Conservation (phyloP, 805 yeast species). For the Kluyveromyces siamensis region DNA sequence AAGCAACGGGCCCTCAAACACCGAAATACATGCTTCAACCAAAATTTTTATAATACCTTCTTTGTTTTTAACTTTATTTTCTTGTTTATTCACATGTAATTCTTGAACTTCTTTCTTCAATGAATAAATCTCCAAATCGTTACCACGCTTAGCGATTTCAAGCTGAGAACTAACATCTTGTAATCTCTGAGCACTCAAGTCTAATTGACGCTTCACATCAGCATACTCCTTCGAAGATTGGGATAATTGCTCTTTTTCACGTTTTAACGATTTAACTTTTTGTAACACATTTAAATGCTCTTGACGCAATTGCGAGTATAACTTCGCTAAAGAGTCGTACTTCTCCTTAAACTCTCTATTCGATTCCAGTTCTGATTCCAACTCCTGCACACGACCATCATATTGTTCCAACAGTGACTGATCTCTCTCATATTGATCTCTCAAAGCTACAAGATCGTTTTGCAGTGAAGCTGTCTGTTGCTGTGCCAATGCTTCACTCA, state of each 20-base stretch:
- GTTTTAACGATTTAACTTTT: slow-evolving; percentile 72
- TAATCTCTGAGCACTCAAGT: neutral
- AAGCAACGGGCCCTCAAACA: neutral
- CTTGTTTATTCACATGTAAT: neutral
- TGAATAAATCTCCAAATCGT: slow-evolving; percentile 26
- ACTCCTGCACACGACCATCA: slow-evolving; percentile 71
- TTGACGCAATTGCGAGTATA: slow-evolving; percentile 84
- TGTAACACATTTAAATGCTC: slow-evolving; percentile 77
- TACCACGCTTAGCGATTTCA: slow-evolving; percentile 11
- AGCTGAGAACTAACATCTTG: neutral
- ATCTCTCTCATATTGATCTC: slow-evolving; percentile 79
- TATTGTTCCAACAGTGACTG: slow-evolving; percentile 79
- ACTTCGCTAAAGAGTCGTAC: slow-evolving; percentile 81
- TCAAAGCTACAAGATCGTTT: slow-evolving; percentile 64
- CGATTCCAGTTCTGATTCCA: slow-evolving; percentile 63
- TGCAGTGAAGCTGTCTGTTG: slow-evolving; percentile 75
- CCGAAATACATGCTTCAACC: no score
- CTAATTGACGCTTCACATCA: neutral
- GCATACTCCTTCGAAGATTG: neutral
- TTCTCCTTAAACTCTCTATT: slow-evolving; percentile 82
- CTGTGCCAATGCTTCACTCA: slow-evolving; percentile 34
- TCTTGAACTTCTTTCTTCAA: neutral
- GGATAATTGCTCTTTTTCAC: slow-evolving; percentile 37
- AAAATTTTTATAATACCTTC: neutral
- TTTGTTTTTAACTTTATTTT: neutral